Evolutionary conservation across 2,329 filamentous ascomycete genomes (phyloP), one percentile per base, ranked within the genome.

Genomic region (Trichocomaceae sp.): DNA sequence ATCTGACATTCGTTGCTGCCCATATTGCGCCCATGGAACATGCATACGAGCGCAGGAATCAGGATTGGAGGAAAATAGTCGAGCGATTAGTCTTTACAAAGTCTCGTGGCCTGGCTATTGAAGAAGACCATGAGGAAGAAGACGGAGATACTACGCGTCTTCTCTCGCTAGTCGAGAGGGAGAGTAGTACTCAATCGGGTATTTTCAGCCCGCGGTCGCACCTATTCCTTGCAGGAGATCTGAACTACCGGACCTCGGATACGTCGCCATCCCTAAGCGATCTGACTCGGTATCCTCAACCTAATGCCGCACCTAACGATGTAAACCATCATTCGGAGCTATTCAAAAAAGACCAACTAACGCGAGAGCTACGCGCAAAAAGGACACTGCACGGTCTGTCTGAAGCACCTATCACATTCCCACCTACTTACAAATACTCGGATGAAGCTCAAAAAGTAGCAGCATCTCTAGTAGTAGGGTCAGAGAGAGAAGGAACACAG

Each of bases 351-450:
- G 93, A 99, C 69, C 93, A 99, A 72, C 79, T 97, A 20, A 84
- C 76, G 2, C 78, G 81, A 47, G 90, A 97, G 71, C 83, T 82
- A 51, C 71, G 71, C 4, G 83, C 84, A 1, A 83, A 84, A 0
- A 80, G 84, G 15, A 89, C 88, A 2, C 75, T 95, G 22, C 90
- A 97, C 59, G 85, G 88, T 4, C 75, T 99, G 33, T 74, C 75
- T 9, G 93, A 99, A 72, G 81, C 84, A 0, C 75, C 80, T 0
- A 83, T 97, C 56, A 72, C 70, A 3, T 99, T 97, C 64, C 87
- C 90, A 1, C 93, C 93, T 0, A 96, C 93, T 0, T 99, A 99
- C 77, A 99, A 99, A 71, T 95, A 93, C 69, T 78, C 79, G 1
- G 64, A 72, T 29, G 67, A 69, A 7, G 72, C 76, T 13, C 73